Evolutionary conservation across 192 early-diverging fungal genomes (phyloP), one percentile per base, ranked within the genome.

Genomic region (Coemansia sp.): DNA sequence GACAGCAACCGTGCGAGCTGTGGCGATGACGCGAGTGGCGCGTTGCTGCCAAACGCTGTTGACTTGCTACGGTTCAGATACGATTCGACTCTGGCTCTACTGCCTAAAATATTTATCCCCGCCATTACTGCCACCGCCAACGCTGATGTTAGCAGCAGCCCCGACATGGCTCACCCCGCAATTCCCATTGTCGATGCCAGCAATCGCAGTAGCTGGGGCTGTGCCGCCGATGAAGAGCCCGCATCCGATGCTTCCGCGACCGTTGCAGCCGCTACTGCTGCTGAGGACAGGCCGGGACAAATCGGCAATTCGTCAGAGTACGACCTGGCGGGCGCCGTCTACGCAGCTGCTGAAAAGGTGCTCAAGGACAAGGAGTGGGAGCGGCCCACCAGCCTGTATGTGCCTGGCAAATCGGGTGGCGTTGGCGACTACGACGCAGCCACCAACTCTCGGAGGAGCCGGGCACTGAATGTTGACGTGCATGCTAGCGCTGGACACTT

Each of bases 361-460:
- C 69, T 77, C 24, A 71, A 68, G 56, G 74, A 71, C 65, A 71
- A 77, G 65, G 64, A 68, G 46, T 77, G 74, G 74, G 74, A 77
- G 6, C 67, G 68, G 9, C 74, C 74, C 15, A 43, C 48, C 60
- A 76, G 68, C 68, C 63, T 55, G 39, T 70, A 68, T 34, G 21
- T 74, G 56, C 43, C 62, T 17, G 52, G 48, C 46, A 53, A 60
- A 26, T 29, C 12, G 9, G 46, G 43, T 12, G 43, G 43, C 21
- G 43, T 12, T 3, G 1, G 26, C 24, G 46, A 48, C 8, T 54
- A 35, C 10, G 53, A 54, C 35, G 8, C 39, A 3, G 39, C n/a
- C 4, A 36, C 32, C 17, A 54, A 19, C 32, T 17, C 15, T n/a
- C 53, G 53, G 46, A 48, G 46, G 15, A 48, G 46, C 15, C 46